Evolutionary conservation across 495 filamentous ascomycete species (phyloP), one percentile per base, ranked within the genome.

Genomic region (Apiosordaria backusii): DNA sequence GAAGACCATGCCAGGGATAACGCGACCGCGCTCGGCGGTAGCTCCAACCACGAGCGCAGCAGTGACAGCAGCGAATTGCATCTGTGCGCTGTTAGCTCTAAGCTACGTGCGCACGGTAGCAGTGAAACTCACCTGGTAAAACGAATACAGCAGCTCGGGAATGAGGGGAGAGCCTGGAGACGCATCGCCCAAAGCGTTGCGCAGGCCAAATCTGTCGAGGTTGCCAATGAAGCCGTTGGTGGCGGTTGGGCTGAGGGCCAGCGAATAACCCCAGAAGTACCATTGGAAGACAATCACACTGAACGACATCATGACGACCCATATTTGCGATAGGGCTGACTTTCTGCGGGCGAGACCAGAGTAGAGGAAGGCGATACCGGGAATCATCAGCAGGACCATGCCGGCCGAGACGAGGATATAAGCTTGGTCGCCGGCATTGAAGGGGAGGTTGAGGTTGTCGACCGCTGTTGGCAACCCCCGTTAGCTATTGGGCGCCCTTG

Each of bases 211-310:
- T 81, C 97, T 93, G 64, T 85, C 78, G 35, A 98, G 83, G 71
- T 94, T 85, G 57, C 95, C 95, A 72, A 98, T 97, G 79, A 88
- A 99, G 50, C 81, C 81, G 70, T 83, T 91, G 60, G 90, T 93
- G 45, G 91, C 94, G 4, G 87, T 83, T 74, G 89, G 88, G 59
- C 91, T 95, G 80, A 98, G 96, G 53, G 95, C 86, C 60, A 99
- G 80, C 4, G 92, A 97, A 75, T 97, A 98, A 54, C 95, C 95
- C 96, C 95, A 98, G 83, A 99, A 97, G 82, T 97, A 99, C 94
- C 95, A 99, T 75, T 98, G 95, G 81, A 98, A 97, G 26, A 90
- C 89, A 22, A 96, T 87, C 60, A 99, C 89, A 29, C 92, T 93
- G 59, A 88, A 88, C 18, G 93, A 92, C 83, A 95, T 92, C 77